These are phyloP conservation scores for Coemansia sp. DNA, from an alignment of 192 early-diverging fungal genomes.

Conservation along the genomic window DNA sequence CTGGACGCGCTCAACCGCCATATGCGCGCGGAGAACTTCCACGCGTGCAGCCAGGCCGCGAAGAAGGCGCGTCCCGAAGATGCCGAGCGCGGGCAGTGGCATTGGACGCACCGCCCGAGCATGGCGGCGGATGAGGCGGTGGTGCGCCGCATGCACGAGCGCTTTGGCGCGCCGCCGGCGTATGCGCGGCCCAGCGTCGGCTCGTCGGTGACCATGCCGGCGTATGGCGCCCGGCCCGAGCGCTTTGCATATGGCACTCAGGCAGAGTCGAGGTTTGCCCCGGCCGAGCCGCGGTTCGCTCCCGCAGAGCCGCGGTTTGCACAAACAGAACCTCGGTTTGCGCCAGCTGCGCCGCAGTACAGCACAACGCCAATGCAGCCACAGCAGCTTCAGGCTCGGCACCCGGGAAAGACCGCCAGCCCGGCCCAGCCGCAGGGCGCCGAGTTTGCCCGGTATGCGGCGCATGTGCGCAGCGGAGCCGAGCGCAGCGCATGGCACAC, in stretches of 20 bases:
- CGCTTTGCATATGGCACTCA: neutral
- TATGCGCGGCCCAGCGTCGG: constrained; percentile 1
- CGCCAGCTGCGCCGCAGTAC: neutral
- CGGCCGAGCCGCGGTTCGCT: neutral
- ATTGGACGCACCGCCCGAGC: constrained; percentile 53
- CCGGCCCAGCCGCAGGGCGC: neutral
- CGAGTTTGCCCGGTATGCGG: neutral
- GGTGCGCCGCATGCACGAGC: constrained; percentile 53
- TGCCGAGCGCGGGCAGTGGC: constrained; percentile 29
- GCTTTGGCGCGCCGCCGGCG: constrained; percentile 32
- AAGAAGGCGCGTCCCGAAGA: constrained; percentile 50
- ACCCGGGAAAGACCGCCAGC: neutral
- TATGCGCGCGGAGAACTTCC: constrained; percentile 62
- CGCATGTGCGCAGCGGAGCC: neutral
- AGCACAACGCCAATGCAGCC: constrained; percentile 1
- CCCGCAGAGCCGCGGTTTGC: neutral
- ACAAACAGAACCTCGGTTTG: neutral
- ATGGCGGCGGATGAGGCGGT: constrained; percentile 56
- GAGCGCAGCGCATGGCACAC: neutral
- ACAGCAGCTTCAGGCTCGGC: neutral
- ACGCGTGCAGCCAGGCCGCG: constrained; percentile 59
- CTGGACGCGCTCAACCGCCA: constrained; percentile 79
- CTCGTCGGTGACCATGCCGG: neutral
- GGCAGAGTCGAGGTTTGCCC: neutral
- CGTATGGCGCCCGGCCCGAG: neutral